Percentiles rank a stretch among this genome's conserved stretches.
These are phyloP conservation scores for Ashbya aceris DNA, from an alignment of 1,139 yeast species.

Conservation along the genomic window DNA sequence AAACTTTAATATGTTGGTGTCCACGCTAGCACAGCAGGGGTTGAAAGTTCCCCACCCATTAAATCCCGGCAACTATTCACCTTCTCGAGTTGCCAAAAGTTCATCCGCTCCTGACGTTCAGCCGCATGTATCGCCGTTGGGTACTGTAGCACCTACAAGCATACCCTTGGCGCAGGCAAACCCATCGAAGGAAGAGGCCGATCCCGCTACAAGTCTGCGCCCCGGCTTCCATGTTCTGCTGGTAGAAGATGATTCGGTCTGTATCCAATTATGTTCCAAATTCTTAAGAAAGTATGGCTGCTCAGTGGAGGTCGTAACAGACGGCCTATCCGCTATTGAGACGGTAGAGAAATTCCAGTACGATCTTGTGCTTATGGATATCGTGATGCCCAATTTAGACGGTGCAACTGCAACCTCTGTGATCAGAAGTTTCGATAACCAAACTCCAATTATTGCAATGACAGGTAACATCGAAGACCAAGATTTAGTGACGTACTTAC, in stretches of 20 bases:
- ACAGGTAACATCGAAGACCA: constrained; percentile 80
- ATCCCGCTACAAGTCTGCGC: constrained; percentile 15
- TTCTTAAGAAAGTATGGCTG: constrained; percentile 84
- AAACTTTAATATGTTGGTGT: constrained; percentile 42
- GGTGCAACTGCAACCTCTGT: constrained; percentile 90
- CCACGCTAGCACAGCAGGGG: constrained; percentile 47
- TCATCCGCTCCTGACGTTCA: constrained; percentile 9
- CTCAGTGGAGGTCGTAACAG: constrained; percentile 84
- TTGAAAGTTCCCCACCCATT: constrained; percentile 52
- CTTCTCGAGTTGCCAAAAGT: constrained; percentile 30
- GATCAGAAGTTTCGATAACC: constrained; percentile 71
- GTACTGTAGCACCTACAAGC: constrained; percentile 6
- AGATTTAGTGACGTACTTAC: constrained; percentile 69
- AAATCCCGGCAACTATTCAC: constrained; percentile 25
- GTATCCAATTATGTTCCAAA: constrained; percentile 68
- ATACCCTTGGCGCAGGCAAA: constrained; percentile 13
- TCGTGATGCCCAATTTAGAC: constrained; percentile 88
- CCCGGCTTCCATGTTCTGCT: constrained; percentile 58
- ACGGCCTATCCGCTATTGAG: constrained; percentile 81
- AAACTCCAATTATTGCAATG: constrained; percentile 89
- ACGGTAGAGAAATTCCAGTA: constrained; percentile 68
- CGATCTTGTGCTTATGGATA: constrained; percentile 85
- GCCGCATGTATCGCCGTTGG: background rate
- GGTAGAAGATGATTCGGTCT: constrained; percentile 82
- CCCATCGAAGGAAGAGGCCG: constrained; percentile 9